Conservation (phyloP, 2,329 filamentous ascomycete genomes). For the Fusarium neocosmosporiellum region DNA sequence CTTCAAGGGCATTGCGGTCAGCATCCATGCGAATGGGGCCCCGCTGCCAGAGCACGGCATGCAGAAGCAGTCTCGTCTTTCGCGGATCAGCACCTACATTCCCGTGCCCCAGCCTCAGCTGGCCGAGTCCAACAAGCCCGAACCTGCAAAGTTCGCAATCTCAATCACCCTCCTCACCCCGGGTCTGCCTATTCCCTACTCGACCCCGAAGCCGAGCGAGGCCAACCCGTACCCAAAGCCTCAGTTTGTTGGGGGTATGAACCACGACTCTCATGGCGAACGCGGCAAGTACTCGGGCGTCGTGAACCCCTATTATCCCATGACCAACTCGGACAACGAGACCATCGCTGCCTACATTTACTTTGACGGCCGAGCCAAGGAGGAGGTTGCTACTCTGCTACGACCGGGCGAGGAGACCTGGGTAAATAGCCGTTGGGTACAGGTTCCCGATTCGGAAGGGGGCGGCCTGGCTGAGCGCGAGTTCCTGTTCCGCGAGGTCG, state of each 20-base stretch:
- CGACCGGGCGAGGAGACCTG: constrained; percentile 96
- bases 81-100: constrained; percentile 96
- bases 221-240: constrained; percentile 84
- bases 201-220: constrained; percentile 81
- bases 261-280: constrained; percentile 62
- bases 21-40: constrained; percentile 85
- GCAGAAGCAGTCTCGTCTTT: constrained; percentile 90
- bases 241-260: constrained; percentile 79
- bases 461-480: constrained; percentile 96
- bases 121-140: constrained; percentile 75
- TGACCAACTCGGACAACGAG: constrained; percentile 94
- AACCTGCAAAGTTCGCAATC: constrained; percentile 96
- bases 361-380: constrained; percentile 94
- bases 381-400: constrained; percentile 94
- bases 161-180: constrained; percentile 96
- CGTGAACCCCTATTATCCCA: constrained; percentile 88
- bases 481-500: constrained; percentile 96
- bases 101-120: constrained; percentile 91
- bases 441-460: constrained; percentile 89
- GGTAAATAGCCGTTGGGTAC: constrained; percentile 99
- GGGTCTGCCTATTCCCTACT: constrained; percentile 90
- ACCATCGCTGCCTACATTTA: constrained; percentile 99
- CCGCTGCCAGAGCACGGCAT: constrained; percentile 94
- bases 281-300: constrained; percentile 61
- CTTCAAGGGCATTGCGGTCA: constrained; percentile 99